phyloP scores from a whole-genome alignment of 192 early-diverging fungal species.

The Dimargaris cristalligena region DNA sequence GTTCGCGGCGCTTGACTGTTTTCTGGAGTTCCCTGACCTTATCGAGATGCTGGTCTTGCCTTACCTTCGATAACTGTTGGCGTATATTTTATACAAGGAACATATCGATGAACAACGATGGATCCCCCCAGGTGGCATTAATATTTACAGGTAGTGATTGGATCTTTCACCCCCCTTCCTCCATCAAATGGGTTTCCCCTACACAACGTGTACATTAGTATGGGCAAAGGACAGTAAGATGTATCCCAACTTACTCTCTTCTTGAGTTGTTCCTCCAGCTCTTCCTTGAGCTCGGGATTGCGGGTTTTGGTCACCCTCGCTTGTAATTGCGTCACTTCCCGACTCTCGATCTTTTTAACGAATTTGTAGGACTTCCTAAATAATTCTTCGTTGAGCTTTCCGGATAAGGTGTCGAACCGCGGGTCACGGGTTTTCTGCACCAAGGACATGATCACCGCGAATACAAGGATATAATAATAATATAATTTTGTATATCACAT shows the following conservation, averaged over 20 bases:
- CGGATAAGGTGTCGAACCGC: slow-evolving; percentile 77
- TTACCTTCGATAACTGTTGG: neutral
- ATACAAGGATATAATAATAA: neutral
- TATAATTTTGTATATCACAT: neutral
- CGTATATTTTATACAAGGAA: neutral
- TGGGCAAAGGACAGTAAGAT: too few species aligned
- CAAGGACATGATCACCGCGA: neutral
- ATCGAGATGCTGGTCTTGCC: slow-evolving; percentile 27
- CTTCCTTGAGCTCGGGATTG: slow-evolving; percentile 35
- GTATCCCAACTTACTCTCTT: slow-evolving; percentile 37
- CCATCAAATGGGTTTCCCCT: neutral
- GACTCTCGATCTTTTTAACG: slow-evolving; percentile 55
- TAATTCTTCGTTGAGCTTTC: slow-evolving; percentile 78
- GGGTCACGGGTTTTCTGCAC: slow-evolving; percentile 71
- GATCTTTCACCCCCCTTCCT: slow-evolving; percentile 15
- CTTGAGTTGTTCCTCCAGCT: slow-evolving; percentile 39
- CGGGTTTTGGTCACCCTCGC: slow-evolving; percentile 47
- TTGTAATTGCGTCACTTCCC: slow-evolving; percentile 55
- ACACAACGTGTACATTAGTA: too few species aligned
- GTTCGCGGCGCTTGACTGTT: slow-evolving; percentile 67
- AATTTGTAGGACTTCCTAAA: slow-evolving; percentile 89
- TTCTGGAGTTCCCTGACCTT: slow-evolving; percentile 43
- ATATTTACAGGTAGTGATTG: slow-evolving; percentile 11
- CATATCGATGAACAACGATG: neutral
- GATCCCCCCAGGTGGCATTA: neutral